phyloP scores from a whole-genome alignment of 139 green algal genomes.

The Nannochloris sp. region DNA sequence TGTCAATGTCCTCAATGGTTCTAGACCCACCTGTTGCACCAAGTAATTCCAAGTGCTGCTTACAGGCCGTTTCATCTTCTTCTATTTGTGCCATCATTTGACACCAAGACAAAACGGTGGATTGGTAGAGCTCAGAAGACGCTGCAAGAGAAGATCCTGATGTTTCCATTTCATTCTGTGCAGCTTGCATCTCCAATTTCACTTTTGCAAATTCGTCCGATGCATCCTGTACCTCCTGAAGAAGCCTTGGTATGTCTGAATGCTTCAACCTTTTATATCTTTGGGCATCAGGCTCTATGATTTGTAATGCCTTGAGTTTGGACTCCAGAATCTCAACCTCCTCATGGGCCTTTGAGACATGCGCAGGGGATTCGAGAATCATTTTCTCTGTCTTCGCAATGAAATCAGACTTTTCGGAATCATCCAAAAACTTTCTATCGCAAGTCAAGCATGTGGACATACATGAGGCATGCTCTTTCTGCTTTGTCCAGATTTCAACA shows the following conservation, averaged over 20 bases:
- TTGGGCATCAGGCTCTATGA: conserved; percentile 6
- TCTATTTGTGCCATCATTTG: too few species aligned
- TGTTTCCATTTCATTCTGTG: background rate
- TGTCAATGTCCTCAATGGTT: background rate
- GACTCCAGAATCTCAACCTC: conserved; percentile 9
- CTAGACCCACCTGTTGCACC: background rate
- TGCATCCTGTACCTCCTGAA: background rate
- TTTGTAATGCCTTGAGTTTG: background rate
- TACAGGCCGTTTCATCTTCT: too few species aligned
- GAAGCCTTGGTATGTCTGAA: conserved; percentile 1
- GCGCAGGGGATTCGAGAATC: background rate
- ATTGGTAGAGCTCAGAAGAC: too few species aligned
- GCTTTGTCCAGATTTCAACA: background rate
- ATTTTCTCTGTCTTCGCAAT: conserved; percentile 4
- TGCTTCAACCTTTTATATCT: background rate
- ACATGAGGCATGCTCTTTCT: conserved; percentile 6
- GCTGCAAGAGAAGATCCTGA: too few species aligned
- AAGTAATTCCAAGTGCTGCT: too few species aligned
- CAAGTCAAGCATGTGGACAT: conserved; percentile 33
- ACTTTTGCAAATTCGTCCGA: background rate
- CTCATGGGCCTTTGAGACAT: background rate
- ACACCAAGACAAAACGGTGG: too few species aligned
- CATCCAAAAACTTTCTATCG: conserved; percentile 12
- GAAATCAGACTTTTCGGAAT: conserved; percentile 22
- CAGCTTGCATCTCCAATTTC: background rate